phyloP scores from a whole-genome alignment of 768 basidiomycete genomes.

The Symmetrospora coprosmae region DNA sequence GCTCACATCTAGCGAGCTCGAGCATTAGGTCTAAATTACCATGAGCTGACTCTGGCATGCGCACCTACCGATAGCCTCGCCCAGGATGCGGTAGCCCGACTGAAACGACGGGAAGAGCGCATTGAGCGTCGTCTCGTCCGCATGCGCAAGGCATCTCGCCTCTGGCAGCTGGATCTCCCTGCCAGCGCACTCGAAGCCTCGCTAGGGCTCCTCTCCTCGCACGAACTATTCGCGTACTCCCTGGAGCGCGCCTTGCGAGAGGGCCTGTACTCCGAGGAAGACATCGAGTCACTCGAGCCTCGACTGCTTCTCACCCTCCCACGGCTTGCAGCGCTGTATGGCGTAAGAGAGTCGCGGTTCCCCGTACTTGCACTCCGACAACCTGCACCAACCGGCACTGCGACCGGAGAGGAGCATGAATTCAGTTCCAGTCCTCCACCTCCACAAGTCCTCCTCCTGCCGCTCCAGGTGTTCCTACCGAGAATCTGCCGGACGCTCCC shows the following conservation, averaged over 20 bases:
- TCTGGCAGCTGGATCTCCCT: not conserved
- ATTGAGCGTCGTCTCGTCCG: not conserved
- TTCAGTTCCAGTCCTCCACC: not conserved
- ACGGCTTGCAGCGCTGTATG: not conserved
- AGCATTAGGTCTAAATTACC: no score
- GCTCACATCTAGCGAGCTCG: no score
- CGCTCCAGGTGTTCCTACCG: constrained; percentile 10
- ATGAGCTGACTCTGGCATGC: no score
- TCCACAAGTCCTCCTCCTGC: not conserved
- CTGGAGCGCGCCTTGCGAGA: not conserved
- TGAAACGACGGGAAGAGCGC: not conserved
- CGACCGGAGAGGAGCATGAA: no score
- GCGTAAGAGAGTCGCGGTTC: not conserved
- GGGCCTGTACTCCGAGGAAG: not conserved
- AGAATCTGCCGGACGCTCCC: not conserved
- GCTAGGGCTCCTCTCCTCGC: not conserved
- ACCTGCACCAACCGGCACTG: no score
- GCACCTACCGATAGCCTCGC: not conserved
- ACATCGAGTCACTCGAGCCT: not conserved
- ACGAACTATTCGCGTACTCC: not conserved
- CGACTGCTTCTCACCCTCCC: constrained; percentile 6
- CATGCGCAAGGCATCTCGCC: not conserved
- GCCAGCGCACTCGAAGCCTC: not conserved
- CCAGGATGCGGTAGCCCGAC: not conserved
- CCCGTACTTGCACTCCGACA: no score